Base-by-base conservation (phyloP, 1,139 yeast genomes). In the Hemisphaericaspora lyxosophila region DNA sequence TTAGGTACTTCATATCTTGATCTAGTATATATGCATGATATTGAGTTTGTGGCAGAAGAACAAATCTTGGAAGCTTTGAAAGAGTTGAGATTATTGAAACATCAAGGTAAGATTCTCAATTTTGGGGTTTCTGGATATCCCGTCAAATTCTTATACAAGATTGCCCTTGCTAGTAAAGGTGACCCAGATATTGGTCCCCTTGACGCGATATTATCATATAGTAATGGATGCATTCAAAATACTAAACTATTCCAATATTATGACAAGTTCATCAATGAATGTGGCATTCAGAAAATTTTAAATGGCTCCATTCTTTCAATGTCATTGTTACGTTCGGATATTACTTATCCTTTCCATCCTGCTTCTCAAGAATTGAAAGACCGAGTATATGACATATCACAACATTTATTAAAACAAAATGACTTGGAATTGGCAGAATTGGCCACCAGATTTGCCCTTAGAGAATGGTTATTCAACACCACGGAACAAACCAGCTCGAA, bases 41-140 rank as follows among this genome's bases (percentile, higher is more conserved):
- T 89, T 39, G 97, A 90, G 60, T 90, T 90, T 61, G 86, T 82
- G 7, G 60, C 70, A 1, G 73, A 73, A 19, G 68, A 60, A 0
- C 73, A 74, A 17, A 76, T 83, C 5, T 52, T 78, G 20, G 83
- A 61, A 17, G 97, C 96, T 0, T 64, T 89, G 39, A 60, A 56
- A 26, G 84, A 80, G 49, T 70, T 88, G 48, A 72, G 67, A 49
- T 50, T 52, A 34, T 63, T 90, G 50, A 85, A 87, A 57, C 51
- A 67, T 4, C 80, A 80, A 50, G 96, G 96, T 0, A 30, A 74
- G 6, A 71, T 88, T 32, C 67, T 62, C 33, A 69, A 81, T 49
- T 74, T 89, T 41, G 97, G 97, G 6, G 64, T 89, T 32, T 81
- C 95, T 7, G 97, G 97, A 0, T 89, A 88, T 54, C 97, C 97